A percentile compares a stretch with the other conserved stretches of the same genome.
These are phyloP conservation scores for Ambrosia hybrid DNA, from an alignment of 140 eudicot species.

Conservation along the genomic window DNA sequence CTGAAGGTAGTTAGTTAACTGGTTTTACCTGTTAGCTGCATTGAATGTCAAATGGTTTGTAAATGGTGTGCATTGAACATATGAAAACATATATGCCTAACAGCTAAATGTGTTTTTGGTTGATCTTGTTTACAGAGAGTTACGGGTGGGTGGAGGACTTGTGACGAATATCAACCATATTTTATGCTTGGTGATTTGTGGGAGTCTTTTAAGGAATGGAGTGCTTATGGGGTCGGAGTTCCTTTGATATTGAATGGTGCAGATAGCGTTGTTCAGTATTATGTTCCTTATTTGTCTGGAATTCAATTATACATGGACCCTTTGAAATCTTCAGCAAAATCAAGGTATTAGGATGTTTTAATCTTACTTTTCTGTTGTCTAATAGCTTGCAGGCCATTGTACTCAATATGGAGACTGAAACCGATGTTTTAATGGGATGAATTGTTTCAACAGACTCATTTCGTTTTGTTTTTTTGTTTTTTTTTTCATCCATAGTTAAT, in stretches of 20 bases:
- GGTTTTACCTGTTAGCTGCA: constrained; percentile 2
- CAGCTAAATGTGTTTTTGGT: constrained; percentile 6
- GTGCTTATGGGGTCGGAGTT: constrained; percentile 92
- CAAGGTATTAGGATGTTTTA: constrained; percentile 47
- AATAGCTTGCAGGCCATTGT: not conserved
- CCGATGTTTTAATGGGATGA: not conserved
- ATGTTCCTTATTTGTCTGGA: constrained; percentile 77
- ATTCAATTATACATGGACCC: constrained; percentile 81
- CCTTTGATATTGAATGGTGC: constrained; percentile 61
- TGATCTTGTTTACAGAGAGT: constrained; percentile 47
- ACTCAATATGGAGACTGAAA: not conserved
- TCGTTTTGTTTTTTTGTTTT: not conserved
- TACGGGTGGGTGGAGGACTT: constrained; percentile 52
- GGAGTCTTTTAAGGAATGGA: constrained; percentile 89
- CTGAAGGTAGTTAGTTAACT: not conserved
- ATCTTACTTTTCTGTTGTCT: not conserved
- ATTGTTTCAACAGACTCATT: not conserved
- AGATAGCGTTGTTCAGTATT: constrained; percentile 70
- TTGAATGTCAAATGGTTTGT: not conserved
- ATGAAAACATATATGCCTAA: not conserved
- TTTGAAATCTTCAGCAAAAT: constrained; percentile 43
- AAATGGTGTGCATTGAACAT: not conserved
- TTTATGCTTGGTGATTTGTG: constrained; percentile 85
- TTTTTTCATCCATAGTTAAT: not conserved
- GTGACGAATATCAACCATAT: constrained; percentile 47